phyloP scores from a whole-genome alignment of 2,329 filamentous ascomycete species.

The Knoxdaviesia proteae region DNA sequence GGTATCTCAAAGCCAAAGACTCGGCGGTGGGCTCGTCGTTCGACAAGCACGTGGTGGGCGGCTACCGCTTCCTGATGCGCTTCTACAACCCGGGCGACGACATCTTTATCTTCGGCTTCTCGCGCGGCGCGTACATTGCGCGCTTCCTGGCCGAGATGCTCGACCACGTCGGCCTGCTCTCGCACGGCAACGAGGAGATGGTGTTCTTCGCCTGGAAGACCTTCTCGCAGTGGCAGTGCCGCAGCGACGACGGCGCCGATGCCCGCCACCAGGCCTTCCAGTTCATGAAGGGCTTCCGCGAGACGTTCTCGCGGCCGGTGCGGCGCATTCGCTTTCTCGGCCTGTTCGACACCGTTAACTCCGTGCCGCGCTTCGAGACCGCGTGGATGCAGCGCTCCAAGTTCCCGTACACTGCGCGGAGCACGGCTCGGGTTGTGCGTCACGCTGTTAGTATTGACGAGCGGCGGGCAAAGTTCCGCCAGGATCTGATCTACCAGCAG shows the following conservation, averaged over 20 bases:
- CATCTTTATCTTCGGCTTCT: constrained; percentile 58
- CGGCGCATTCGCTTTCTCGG: constrained; percentile 56
- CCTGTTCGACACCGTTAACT: constrained; percentile 67
- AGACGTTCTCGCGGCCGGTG: constrained; percentile 61
- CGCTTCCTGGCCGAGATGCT: constrained; percentile 68
- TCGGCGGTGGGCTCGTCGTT: constrained; percentile 64
- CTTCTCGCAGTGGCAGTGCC: constrained; percentile 52
- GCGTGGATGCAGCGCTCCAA: constrained; percentile 61
- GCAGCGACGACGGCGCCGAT: constrained; percentile 22
- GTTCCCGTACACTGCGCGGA: constrained; percentile 46
- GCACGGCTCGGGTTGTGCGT: constrained; percentile 38
- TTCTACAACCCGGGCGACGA: constrained; percentile 44
- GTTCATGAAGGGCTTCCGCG: constrained; percentile 61
- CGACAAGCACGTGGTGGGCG: constrained; percentile 63
- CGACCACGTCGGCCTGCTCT: constrained; percentile 59
- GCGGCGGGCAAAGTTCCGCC: constrained; percentile 48
- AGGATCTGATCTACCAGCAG: constrained; percentile 43
- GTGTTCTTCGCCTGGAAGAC: constrained; percentile 69
- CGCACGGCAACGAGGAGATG: constrained; percentile 71
- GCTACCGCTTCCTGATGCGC: constrained; percentile 61
- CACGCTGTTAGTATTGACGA: constrained; percentile 55
- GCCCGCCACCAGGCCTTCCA: constrained; percentile 39
- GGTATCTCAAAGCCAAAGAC: constrained; percentile 56
- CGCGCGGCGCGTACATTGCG: constrained; percentile 51
- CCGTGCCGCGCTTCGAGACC: constrained; percentile 55